Evolutionary conservation across 352 stramenopile species (phyloP), one percentile per base, ranked within the genome.

Genomic region (Globisporangium middletonii): DNA sequence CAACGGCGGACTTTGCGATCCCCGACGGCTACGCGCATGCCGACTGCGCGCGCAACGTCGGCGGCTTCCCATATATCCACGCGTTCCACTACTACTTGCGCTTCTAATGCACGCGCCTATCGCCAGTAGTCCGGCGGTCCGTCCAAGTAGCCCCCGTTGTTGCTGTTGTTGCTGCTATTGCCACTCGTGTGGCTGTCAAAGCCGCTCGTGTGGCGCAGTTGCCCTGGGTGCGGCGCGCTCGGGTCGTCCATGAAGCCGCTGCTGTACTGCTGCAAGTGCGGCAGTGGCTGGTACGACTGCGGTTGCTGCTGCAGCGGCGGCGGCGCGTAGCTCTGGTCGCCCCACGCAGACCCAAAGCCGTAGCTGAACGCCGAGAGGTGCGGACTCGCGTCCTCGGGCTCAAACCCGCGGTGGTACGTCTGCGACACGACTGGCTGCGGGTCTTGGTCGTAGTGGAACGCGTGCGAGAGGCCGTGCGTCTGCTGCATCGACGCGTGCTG

Each of bases 21-120:
- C 81, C 78, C 0, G 71, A 72, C 50, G 75, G 75, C n/a, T 89
- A 86, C 58, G 59, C 69, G 16, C 74, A 78, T 41, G 65, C 55
- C 37, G 79, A 86, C 27, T 92, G 81, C 57, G 52, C 55, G 28
- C 73, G 79, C 66, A 89, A 69, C 27, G 75, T 86, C 19, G 68
- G 67, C 35, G 76, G 77, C n/a, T 89, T 92, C 57, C 74, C 79
- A 33, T 89, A 88, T 57, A 89, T 92, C 52, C 81, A 92, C 59
- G 72, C 70, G 12, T 92, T 88, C 60, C 73, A 92, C 56, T 72
- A 92, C 63, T 87, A 89, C 33, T 62, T 88, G 38, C 67, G 77
- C 18, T 89, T 87, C 51, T 89, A 73, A 64, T 38, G 33, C 33
- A 38, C 33, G 33, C 33, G 7, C 26, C 23, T 80, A 86, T 69